Percentiles rank a stretch among this genome's conserved stretches.
These are phyloP conservation scores for Wolfiporia cocos DNA, from an alignment of 1,284 basidiomycete genomes.

Conservation along the genomic window DNA sequence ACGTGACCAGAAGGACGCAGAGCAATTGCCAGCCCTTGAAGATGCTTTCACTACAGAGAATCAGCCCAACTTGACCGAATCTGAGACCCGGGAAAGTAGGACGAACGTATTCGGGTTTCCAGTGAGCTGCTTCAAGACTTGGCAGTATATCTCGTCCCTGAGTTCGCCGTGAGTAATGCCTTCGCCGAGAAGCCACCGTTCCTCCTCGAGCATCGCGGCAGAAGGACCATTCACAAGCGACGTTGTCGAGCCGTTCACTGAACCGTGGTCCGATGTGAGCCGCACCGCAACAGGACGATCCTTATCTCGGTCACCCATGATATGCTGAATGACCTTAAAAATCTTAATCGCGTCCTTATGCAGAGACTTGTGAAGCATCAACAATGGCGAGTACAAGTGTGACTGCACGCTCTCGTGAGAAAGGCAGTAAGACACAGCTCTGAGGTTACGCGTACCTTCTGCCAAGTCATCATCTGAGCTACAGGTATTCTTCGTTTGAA, in stretches of 20 bases:
- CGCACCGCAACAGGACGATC: slow-evolving; percentile 38
- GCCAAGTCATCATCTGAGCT: slow-evolving; percentile 85
- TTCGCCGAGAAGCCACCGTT: slow-evolving; percentile 78
- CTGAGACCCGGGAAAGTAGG: neutral
- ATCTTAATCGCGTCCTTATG: slow-evolving; percentile 74
- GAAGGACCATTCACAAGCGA: slow-evolving; percentile 35
- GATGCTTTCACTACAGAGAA: slow-evolving; percentile 60
- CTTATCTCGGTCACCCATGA: slow-evolving; percentile 87
- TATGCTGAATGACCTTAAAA: slow-evolving; percentile 54
- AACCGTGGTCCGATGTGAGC: slow-evolving; percentile 33
- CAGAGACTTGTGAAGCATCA: slow-evolving; percentile 55
- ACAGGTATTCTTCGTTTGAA: slow-evolving; percentile 77
- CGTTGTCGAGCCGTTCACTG: slow-evolving; percentile 48
- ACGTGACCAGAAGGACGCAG: slow-evolving; percentile 81
- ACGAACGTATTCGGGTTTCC: slow-evolving; percentile 75
- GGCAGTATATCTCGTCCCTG: slow-evolving; percentile 89
- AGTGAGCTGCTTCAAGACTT: slow-evolving; percentile 85
- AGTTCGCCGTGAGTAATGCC: slow-evolving; percentile 77
- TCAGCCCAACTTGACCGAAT: neutral
- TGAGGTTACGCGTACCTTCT: slow-evolving; percentile 45
- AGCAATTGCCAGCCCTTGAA: slow-evolving; percentile 91
- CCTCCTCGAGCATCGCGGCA: slow-evolving; percentile 51
- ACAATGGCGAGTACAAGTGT: slow-evolving; percentile 67
- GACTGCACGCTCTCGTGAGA: slow-evolving; percentile 28
- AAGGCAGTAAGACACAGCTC: neutral